Conservation (phyloP, 2,329 filamentous ascomycete species). For the Fusarium sp. region DNA sequence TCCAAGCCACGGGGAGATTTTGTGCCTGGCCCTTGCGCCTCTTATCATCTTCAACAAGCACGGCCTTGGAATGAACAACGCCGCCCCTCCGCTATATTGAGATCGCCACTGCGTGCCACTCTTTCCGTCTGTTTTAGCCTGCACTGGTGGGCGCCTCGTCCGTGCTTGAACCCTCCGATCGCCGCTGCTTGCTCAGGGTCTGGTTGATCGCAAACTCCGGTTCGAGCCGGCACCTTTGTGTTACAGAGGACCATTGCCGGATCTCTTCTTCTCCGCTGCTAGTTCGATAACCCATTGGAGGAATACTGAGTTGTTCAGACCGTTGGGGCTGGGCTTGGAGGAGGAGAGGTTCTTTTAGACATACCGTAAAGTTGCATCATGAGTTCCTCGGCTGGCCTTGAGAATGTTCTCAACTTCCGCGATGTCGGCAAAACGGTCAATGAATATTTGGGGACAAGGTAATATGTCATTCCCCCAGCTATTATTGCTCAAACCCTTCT, state of each 20-base stretch:
- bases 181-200: constrained; percentile 24
- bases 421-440: constrained; percentile 82
- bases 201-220: constrained; percentile 38
- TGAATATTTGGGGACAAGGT: constrained; percentile 69
- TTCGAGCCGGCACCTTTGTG: constrained; percentile 9
- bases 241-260: constrained; percentile 22
- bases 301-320: constrained; percentile 4
- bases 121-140: constrained; percentile 30
- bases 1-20: not conserved
- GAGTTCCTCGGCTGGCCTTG: constrained; percentile 38
- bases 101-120: constrained; percentile 30
- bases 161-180: constrained; percentile 34
- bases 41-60: constrained; percentile 20
- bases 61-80: constrained; percentile 28
- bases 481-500: too few relatives aligned
- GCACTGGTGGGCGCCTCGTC: constrained; percentile 6
- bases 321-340: not conserved
- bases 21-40: constrained; percentile 23
- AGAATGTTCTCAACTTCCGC: constrained; percentile 78
- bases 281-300: constrained; percentile 1
- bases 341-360: constrained; percentile 11
- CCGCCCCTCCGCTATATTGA: constrained; percentile 37
- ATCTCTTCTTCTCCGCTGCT: constrained; percentile 7
- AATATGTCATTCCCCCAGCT: constrained; percentile 24
- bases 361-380: constrained; percentile 21